phyloP scores from a whole-genome alignment of 768 basidiomycete genomes.

The Cystobasidium tubakii region DNA sequence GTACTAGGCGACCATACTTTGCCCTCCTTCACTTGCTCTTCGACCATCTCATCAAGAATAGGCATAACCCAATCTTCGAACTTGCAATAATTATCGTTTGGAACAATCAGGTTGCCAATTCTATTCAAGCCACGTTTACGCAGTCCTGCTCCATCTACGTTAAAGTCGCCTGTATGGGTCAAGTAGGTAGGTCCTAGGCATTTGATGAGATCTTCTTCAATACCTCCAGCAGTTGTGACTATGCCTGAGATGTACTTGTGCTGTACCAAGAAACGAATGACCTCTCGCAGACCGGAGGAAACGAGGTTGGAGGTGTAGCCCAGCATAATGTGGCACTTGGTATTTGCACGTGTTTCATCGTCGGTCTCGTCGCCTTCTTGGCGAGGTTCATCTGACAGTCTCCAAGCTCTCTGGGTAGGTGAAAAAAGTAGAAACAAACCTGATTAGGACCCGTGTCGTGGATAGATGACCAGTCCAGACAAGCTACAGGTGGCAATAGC shows the following conservation, averaged over 20 bases:
- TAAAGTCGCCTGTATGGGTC: conserved; percentile 65
- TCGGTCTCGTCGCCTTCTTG: conserved; percentile 63
- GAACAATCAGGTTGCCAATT: conserved; percentile 90
- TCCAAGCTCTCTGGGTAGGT: conserved; percentile 67
- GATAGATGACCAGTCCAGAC: no score
- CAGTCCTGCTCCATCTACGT: conserved; percentile 79
- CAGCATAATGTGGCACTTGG: conserved; percentile 80
- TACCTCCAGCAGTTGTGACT: conserved; percentile 95
- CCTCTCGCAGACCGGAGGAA: conserved; percentile 89
- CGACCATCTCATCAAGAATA: conserved; percentile 80
- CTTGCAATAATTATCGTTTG: conserved; percentile 98
- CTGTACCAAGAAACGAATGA: conserved; percentile 85
- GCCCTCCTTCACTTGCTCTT: conserved; percentile 65
- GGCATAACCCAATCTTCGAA: conserved; percentile 99
- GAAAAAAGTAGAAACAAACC: no score
- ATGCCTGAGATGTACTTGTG: conserved; percentile 80
- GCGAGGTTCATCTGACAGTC: conserved; percentile 76
- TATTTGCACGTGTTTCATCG: conserved; percentile 62
- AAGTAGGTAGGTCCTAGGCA: conserved; percentile 95
- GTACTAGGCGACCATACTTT: conserved; percentile 85
- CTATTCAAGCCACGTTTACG: conserved; percentile 89
- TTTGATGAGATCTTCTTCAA: conserved; percentile 99
- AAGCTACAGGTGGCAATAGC: background rate
- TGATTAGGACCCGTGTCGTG: no score
- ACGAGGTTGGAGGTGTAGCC: conserved; percentile 99